Percentiles rank a stretch among this genome's conserved stretches.
phyloP scores from a whole-genome alignment of 1,284 basidiomycete genomes.

The Rhodotorula sp. region DNA sequence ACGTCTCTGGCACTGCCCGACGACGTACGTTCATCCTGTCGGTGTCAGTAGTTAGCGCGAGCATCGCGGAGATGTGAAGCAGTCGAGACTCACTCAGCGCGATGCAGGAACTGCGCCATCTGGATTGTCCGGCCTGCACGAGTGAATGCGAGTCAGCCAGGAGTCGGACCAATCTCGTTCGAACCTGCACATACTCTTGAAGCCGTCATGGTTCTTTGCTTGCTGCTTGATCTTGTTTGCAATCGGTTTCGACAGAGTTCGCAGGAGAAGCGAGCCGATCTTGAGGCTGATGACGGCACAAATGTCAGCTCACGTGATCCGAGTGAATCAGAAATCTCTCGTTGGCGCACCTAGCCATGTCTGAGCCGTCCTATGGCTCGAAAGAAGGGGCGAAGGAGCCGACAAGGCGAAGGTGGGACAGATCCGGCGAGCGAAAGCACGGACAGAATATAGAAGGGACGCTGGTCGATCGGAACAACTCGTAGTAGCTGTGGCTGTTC shows the following conservation, averaged over 20 bases:
- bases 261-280: slow-evolving; percentile 31
- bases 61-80: background rate
- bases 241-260: slow-evolving; percentile 42
- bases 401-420: background rate
- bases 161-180: slow-evolving; percentile 3
- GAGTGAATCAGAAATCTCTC: background rate
- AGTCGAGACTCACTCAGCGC: slow-evolving; percentile 17
- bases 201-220: slow-evolving; percentile 39
- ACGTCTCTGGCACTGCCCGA: fast-evolving
- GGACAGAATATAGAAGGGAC: background rate
- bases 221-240: slow-evolving; percentile 42
- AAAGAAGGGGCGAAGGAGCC: too few relatives aligned
- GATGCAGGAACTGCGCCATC: slow-evolving; percentile 25
- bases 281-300: slow-evolving; percentile 13
- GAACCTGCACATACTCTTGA: slow-evolving; percentile 16
- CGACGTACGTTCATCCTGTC: slow-evolving; percentile 20
- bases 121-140: slow-evolving; percentile 10
- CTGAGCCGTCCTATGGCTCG: too few relatives aligned
- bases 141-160: background rate
- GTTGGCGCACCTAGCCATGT: slow-evolving; percentile 5
- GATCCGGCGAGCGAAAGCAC: background rate
- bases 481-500: background rate
- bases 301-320: too few relatives aligned
- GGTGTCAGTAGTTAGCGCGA: background rate
- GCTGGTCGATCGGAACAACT: too few relatives aligned